These are phyloP conservation scores for Malassezia caprae DNA, from an alignment of 1,284 basidiomycete species.

Conservation along the genomic window DNA sequence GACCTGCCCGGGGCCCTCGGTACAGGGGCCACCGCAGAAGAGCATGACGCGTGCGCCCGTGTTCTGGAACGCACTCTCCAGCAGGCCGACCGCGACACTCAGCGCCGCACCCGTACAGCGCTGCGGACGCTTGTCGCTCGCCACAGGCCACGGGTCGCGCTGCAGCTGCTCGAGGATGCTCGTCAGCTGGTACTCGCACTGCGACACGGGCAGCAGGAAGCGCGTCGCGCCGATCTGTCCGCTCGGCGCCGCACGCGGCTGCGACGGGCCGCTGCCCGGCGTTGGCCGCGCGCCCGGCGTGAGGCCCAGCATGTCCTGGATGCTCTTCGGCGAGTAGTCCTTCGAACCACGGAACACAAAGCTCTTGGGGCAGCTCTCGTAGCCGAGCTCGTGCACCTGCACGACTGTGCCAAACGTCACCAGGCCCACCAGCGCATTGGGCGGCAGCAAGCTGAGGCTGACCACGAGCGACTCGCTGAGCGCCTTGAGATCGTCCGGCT, in stretches of 20 bases:
- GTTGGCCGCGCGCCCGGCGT: conserved; percentile 52
- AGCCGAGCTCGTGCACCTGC: conserved; percentile 97
- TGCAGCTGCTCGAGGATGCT: conserved; percentile 79
- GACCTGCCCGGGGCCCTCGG: conserved; percentile 93
- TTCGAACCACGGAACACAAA: conserved; percentile 99
- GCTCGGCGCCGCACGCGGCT: conserved; percentile 56
- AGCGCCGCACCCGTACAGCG: conserved; percentile 91
- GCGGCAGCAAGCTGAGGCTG: conserved; percentile 81
- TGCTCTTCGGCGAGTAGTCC: conserved; percentile 91
- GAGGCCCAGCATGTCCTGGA: conserved; percentile 95
- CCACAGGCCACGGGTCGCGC: conserved; percentile 94
- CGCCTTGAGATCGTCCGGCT: conserved; percentile 90
- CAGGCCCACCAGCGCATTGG: conserved; percentile 84
- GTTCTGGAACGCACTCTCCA: conserved; percentile 92
- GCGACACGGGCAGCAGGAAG: conserved; percentile 84
- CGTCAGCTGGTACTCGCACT: conserved; percentile 93
- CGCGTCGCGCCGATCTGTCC: conserved; percentile 69
- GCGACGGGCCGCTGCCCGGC: conserved; percentile 49
- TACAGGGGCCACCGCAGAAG: conserved; percentile 90
- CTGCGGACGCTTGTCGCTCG: conserved; percentile 85
- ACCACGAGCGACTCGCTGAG: conserved; percentile 84
- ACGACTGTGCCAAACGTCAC: conserved; percentile 97
- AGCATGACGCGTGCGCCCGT: conserved; percentile 94
- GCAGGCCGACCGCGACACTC: conserved; percentile 83
- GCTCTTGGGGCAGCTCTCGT: conserved; percentile 89